These are phyloP conservation scores for Pharnaceum exiguum DNA, from an alignment of 148 eudicot species.

Conservation along the genomic window DNA sequence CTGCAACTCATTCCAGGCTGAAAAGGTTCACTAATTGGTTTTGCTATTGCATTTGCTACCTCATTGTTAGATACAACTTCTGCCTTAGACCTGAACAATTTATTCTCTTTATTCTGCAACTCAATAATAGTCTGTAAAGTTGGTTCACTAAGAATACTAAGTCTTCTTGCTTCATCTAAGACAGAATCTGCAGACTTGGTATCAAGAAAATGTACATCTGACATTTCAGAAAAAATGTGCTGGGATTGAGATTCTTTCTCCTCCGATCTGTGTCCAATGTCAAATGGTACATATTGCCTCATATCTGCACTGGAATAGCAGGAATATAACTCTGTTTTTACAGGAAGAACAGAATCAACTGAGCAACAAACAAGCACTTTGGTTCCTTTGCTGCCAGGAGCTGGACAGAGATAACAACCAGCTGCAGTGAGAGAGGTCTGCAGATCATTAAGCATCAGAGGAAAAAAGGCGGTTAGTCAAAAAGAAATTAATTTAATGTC, in stretches of 20 bases:
- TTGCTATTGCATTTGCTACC: constrained; percentile 13
- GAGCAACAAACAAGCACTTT: constrained; percentile 78
- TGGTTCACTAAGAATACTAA: constrained; percentile 52
- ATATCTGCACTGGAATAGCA: constrained; percentile 19
- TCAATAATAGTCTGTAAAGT: constrained; percentile 42
- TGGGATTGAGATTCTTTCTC: constrained; percentile 33
- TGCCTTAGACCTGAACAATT: constrained; percentile 38
- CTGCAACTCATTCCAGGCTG: constrained; percentile 51
- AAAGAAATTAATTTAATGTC: neutral
- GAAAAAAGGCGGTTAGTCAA: no score
- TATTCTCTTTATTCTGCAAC: constrained; percentile 51
- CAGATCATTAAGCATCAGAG: constrained; percentile 13
- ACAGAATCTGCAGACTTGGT: constrained; percentile 38
- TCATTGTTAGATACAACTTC: constrained; percentile 17
- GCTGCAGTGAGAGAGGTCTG: constrained; percentile 86
- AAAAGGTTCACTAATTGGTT: constrained; percentile 24
- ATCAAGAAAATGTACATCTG: constrained; percentile 45
- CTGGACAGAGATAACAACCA: constrained; percentile 88
- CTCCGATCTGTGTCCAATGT: constrained; percentile 40
- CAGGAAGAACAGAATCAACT: constrained; percentile 37
- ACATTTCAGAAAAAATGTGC: constrained; percentile 28
- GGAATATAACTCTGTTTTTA: constrained; percentile 34
- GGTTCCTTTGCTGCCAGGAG: constrained; percentile 88
- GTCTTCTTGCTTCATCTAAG: constrained; percentile 51
- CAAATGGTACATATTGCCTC: constrained; percentile 19